Base-by-base conservation (phyloP, 163 green algal species). In the Chloromonas sp. region DNA sequence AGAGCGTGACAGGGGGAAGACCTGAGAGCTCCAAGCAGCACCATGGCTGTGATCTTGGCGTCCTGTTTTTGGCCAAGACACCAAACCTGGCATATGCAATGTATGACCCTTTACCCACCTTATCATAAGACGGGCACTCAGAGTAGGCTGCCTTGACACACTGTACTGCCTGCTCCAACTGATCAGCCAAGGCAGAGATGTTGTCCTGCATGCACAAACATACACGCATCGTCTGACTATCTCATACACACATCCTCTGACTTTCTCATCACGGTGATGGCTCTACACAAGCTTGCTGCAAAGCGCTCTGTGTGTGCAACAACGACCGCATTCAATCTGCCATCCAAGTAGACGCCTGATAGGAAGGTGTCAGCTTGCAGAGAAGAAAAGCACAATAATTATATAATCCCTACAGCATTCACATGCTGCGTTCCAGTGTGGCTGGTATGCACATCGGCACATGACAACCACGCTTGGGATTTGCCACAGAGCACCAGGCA, bases 81-180 rank as follows among this genome's bases (percentile, higher is more conserved):
- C 36, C 36, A 36, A 36, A 36, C 36, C 36, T 36, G 36, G 36
- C 36, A 36, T 36, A 36, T 36, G 36, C 36, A 36, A 36, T 36
- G 36, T 36, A 36, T 36, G 36, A 36, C 36, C 36, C 36, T 36
- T 36, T 36, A 61, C 87, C 77, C 74, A 94, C 87, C 88, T 91
- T 87, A 83, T 99, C 95, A 85, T 96, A 98, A 0, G 89, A 94
- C 14, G 97, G 97, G 89, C 95, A 98, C 90, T 98, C 93, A 84
- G 90, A 96, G 93, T 96, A 98, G 1, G 92, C 95, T 81, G 93
- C 83, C 92, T 98, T 98, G 58, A 98, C 93, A 1, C 87, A 78
- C 84, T 95, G 90, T 0, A 92, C 87, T 5, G 93, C 94, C 60
- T 81, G 77, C 88, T 97, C 95, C 86, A 98, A 89, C n/a, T 82